These are phyloP conservation scores for Priceomyces medius DNA, from an alignment of 805 yeast genomes.

Conservation along the genomic window DNA sequence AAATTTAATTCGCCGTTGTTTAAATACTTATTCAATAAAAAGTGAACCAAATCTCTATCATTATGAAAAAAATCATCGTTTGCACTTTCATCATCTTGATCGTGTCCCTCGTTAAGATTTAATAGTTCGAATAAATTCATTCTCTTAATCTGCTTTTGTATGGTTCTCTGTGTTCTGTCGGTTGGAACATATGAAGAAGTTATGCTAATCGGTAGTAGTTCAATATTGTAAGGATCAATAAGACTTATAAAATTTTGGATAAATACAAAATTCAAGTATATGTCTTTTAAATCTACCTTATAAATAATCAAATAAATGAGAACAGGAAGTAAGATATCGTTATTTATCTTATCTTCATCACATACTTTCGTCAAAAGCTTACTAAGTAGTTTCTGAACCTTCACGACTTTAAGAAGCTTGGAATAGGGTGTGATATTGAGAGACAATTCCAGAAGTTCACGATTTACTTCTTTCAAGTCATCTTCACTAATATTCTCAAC, in stretches of 20 bases:
- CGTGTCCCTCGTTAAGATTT: slow-evolving; percentile 22
- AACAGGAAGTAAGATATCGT: slow-evolving; percentile 41
- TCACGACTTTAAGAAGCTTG: slow-evolving; percentile 29
- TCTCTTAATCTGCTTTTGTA: slow-evolving; percentile 14
- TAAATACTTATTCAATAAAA: slow-evolving; percentile 25
- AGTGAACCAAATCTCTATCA: slow-evolving; percentile 31
- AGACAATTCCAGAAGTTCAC: slow-evolving; percentile 17
- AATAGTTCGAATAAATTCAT: slow-evolving; percentile 29
- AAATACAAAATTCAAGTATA: slow-evolving; percentile 37
- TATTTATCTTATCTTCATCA: slow-evolving; percentile 27
- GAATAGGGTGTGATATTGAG: slow-evolving; percentile 30
- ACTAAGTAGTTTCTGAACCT: slow-evolving; percentile 32
- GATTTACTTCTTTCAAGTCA: slow-evolving; percentile 17
- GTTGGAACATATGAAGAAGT: slow-evolving; percentile 22
- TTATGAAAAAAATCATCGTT: slow-evolving; percentile 21
- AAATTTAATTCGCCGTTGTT: slow-evolving; percentile 40
- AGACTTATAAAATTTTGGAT: slow-evolving; percentile 35
- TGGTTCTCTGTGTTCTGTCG: slow-evolving; percentile 13
- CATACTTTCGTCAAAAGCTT: slow-evolving; percentile 12
- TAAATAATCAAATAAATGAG: slow-evolving; percentile 36
- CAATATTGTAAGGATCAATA: slow-evolving; percentile 31
- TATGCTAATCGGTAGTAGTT: slow-evolving; percentile 16
- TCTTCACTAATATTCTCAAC: slow-evolving; percentile 16
- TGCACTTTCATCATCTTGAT: slow-evolving; percentile 5
- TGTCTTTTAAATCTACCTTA: slow-evolving; percentile 23